These are phyloP conservation scores for Rubia yunnanensis DNA, from an alignment of 257 asterid species.

Conservation along the genomic window DNA sequence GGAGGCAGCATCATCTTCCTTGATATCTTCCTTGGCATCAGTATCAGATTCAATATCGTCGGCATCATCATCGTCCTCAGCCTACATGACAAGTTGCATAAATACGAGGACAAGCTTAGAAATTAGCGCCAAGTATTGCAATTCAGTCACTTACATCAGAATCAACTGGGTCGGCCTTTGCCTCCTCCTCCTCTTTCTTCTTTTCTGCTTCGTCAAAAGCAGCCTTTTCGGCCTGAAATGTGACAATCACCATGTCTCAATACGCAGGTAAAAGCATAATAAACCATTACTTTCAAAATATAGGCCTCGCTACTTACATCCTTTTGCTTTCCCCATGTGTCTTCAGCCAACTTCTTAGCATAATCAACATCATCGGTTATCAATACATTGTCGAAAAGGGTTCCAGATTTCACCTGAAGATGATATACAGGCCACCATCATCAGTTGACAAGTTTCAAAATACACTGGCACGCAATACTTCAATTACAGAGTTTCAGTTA, in stretches of 20 bases:
- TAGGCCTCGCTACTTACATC: slow-evolving; percentile 46
- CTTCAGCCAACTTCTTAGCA: slow-evolving; percentile 79
- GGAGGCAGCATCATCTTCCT: slow-evolving; percentile 36
- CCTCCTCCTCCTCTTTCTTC: slow-evolving; percentile 79
- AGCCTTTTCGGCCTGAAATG: slow-evolving; percentile 79
- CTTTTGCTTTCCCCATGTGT: slow-evolving; percentile 91
- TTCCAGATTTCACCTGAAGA: slow-evolving; percentile 94
- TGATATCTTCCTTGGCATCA: slow-evolving; percentile 28
- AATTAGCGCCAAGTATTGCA: background rate
- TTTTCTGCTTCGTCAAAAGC: slow-evolving; percentile 91
- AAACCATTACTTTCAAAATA: background rate
- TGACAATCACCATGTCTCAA: slow-evolving; percentile 7
- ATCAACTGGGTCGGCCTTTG: slow-evolving; percentile 50
- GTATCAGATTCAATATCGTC: slow-evolving; percentile 40
- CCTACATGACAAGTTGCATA: slow-evolving; percentile 24
- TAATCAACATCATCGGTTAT: slow-evolving; percentile 78
- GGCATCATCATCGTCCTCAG: slow-evolving; percentile 52
- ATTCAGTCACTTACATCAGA: slow-evolving; percentile 34
- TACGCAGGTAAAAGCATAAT: background rate
- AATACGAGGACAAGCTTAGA: background rate
- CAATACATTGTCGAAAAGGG: slow-evolving; percentile 88
- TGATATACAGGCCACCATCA: background rate
- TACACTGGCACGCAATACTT: background rate
- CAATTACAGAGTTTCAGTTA: background rate
- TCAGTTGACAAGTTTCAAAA: background rate